Base-by-base conservation (phyloP, 371 early-diverging fungal genomes). In the Circinella minor region DNA sequence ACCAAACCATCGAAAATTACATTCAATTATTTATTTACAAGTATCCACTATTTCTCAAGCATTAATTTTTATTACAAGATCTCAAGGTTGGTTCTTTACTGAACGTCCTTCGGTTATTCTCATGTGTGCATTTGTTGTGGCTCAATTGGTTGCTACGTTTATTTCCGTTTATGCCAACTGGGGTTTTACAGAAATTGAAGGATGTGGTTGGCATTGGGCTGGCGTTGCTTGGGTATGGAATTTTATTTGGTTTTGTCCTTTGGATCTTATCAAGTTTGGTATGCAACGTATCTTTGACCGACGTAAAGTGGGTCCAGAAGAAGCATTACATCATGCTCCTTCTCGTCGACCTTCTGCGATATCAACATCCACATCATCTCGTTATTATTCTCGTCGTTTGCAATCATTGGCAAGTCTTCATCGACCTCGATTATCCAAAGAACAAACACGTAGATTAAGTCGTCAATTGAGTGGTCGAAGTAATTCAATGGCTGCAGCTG, bases 141-240 rank as follows among this genome's bases (percentile, higher is more conserved):
- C 87, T 55, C 87, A 86, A 72, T 49, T 86, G 47, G 64, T 84
- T 18, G 87, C 87, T 11, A 86, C 87, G 10, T 83, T 86, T 61
- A 86, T 86, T 49, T 57, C 87, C 15, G 87, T 86, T 17, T 86
- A 86, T 61, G 87, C 86, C 55, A 70, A 84, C 75, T 87, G 87
- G 87, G 82, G 80, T 18, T 87, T 87, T 69, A 84, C 87, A 7
- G 65, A 80, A 36, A 85, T 87, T 10, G 36, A 59, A 36, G 84
- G 84, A 59, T 87, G 87, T 71, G 86, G 83, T 37, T 87, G 87
- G 87, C 57, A 70, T 7, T 81, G 81, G 79, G 87, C 80, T 46
- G 85, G 87, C 71, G 87, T 86, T 70, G 89, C 86, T 71, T 91
- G 91, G 91, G 81, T 91, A 77, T 91, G 90, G 90, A 90, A 91